Evolutionary conservation across 768 basidiomycete genomes (phyloP).

Genomic region (Rhodotorula diobovata): DNA sequence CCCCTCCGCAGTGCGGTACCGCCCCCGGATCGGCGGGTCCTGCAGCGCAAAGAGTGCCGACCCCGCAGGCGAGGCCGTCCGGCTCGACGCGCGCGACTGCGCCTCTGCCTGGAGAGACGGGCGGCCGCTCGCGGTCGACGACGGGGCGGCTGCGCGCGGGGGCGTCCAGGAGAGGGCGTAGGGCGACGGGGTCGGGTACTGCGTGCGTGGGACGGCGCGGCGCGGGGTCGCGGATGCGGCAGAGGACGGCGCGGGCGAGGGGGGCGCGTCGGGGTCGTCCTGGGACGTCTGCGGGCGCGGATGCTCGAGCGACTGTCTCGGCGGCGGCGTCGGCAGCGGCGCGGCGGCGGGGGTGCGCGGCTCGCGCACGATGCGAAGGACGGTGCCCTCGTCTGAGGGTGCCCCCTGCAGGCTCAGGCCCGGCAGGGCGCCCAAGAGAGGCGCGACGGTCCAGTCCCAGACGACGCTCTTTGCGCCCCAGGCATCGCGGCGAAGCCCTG

Average conservation of each 20-base stretch:
- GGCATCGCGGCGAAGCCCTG: conserved; percentile 17
- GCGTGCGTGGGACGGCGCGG: not conserved
- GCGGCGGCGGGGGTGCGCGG: not conserved
- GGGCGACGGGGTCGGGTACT: not conserved
- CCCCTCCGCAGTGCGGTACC: not conserved
- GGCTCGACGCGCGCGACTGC: not conserved
- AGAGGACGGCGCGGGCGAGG: conserved; percentile 2
- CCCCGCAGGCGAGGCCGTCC: not conserved
- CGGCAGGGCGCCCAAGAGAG: not conserved
- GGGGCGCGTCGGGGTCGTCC: not conserved
- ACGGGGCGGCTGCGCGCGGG: not conserved
- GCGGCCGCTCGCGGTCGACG: not conserved
- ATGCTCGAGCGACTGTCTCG: not conserved
- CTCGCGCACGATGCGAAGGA: not conserved
- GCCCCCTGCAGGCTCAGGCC: not conserved
- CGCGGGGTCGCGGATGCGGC: not conserved
- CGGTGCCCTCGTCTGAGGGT: not conserved
- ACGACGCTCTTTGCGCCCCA: conserved; percentile 27
- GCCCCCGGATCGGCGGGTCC: not conserved
- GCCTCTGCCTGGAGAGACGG: too few species aligned
- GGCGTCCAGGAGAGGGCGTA: conserved; percentile 3
- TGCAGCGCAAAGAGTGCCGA: not conserved
- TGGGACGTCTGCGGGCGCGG: not conserved
- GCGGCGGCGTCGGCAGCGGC: rapidly evolving
- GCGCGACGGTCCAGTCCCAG: conserved; percentile 21